Evolutionary conservation across 345 rosid species (phyloP), one percentile per base, ranked within the genome.

Genomic region (Theobroma cacao): DNA sequence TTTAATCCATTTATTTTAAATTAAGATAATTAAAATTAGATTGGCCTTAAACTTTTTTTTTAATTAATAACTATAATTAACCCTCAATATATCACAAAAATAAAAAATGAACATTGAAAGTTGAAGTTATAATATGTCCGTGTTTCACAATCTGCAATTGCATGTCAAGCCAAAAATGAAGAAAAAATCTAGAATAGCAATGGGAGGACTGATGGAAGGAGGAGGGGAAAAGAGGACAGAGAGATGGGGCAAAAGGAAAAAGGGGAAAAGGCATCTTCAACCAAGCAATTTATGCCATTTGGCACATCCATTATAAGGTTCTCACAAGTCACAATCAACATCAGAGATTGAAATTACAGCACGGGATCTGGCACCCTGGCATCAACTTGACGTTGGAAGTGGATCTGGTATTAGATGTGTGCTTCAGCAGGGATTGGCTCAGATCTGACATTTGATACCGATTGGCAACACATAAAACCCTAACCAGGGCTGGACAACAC

Each of bases 281-380:
- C 48, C 30, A 68, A 68, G 52, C 4, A 68, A 68, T 4, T 43
- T 53, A 68, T 14, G 36, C 43, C 24, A 0, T 68, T 68, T 43
- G 72, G 55, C 72, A 68, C 55, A 68, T 40, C 70, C 48, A 65
- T 65, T 38, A 64, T 36, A 65, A 64, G 72, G 5, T 68, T 43
- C 55, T 43, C 53, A 68, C 34, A 43, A 43, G 34, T 43, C 53
- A 68, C 34, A 43, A 43, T 7, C 34, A 68, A 68, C 72, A 41
- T 13, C 5, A 22, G 2, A 68, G 26, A 43, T 9, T 6, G 0
- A 68, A 68, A 12, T 17, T 24, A 26, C 28, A 24, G 10, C 33
- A 43, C n/a, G n/a, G 70, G 30, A 65, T 41, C 72, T 40, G 41
- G n/a, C 52, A 13, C 52, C 52, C 50, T 40, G n/a, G 28, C 52